Base-by-base conservation (phyloP, 257 asterid species). In the Primulina eburnea region DNA sequence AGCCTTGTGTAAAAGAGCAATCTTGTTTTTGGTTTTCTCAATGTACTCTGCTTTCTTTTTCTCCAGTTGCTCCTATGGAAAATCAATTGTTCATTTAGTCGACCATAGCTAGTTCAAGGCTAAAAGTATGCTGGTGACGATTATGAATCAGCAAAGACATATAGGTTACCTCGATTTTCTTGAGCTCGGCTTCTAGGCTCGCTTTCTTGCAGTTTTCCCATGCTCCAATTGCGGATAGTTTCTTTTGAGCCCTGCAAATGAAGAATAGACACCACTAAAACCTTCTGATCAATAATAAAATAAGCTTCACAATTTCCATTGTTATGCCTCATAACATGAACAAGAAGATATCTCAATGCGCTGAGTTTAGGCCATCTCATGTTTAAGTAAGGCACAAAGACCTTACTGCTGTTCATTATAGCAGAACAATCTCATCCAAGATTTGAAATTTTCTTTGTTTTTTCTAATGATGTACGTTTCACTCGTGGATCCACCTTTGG, bases 1-100 rank as follows among this genome's bases (percentile, higher is more conserved):
- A 59, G 67, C 59, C 83, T 83, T 92, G 87, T 88, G 98, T 65
- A 90, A 35, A 12, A 78, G 75, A 34, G 92, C 93, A 7, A 90
- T 81, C 84, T 85, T 85, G 89, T 92, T 92, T 71, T 88, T 88
- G 83, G 79, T 75, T 47, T 84, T 90, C 88, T 92, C 98, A 30
- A 82, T 40, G 37, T 87, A 84, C 72, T 76, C 80, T 1, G 96
- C 98, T 77, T 88, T 92, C 89, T 87, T 73, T 74, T 78, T 90
- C 90, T 92, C 97, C 71, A 92, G 68, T 58, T 87, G 78, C 79
- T 92, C 96, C 98, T 92, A 60, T 65, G 14, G 63, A 47, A 33
- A 50, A 6, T 16, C 56, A 50, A 6, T 8, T 0, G 55, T 12
- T 7, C 18, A 47, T 47, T 47, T 47, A 47, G 55, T 47, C 18